Percentiles rank a stretch among this genome's conserved stretches.
These are phyloP conservation scores for Candida sanyiensis DNA, from an alignment of 805 yeast species.

Conservation along the genomic window DNA sequence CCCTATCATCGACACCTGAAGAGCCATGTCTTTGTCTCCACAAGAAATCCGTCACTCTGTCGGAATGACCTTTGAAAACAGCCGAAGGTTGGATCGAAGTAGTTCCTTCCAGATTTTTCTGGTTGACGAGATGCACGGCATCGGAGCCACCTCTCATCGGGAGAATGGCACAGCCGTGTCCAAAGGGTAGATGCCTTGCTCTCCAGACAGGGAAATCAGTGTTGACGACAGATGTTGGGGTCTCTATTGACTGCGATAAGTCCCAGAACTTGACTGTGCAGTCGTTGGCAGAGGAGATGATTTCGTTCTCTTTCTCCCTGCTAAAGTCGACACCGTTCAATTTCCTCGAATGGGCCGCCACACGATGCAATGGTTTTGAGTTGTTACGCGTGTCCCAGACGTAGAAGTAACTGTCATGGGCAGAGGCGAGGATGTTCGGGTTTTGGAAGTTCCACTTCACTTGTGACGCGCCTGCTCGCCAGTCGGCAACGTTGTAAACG, in stretches of 20 bases:
- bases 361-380: slow-evolving; percentile 60
- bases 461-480: slow-evolving; percentile 92
- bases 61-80: slow-evolving; percentile 74
- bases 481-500: slow-evolving; percentile 77
- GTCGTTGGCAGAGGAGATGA: slow-evolving; percentile 86
- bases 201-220: slow-evolving; percentile 86
- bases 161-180: slow-evolving; percentile 81
- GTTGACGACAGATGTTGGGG: slow-evolving; percentile 52
- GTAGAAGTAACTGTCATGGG: slow-evolving; percentile 75
- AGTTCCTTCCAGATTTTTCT: slow-evolving; percentile 25
- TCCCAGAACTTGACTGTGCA: slow-evolving; percentile 82
- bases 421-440: slow-evolving; percentile 72
- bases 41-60: slow-evolving; percentile 79
- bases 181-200: slow-evolving; percentile 86
- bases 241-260: slow-evolving; percentile 33
- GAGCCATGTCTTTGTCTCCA: slow-evolving; percentile 68
- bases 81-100: slow-evolving; percentile 45
- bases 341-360: slow-evolving; percentile 76
- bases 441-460: slow-evolving; percentile 87
- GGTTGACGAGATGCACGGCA: slow-evolving; percentile 33
- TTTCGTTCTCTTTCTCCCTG: slow-evolving; percentile 47
- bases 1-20: slow-evolving; percentile 56
- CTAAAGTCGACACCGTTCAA: slow-evolving; percentile 88
- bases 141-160: slow-evolving; percentile 83
- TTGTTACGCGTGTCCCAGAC: slow-evolving; percentile 90